A percentile compares a stretch with the other conserved stretches of the same genome.
Conservation (phyloP, 768 basidiomycete genomes). For the Rhodotorula taiwanensis region DNA sequence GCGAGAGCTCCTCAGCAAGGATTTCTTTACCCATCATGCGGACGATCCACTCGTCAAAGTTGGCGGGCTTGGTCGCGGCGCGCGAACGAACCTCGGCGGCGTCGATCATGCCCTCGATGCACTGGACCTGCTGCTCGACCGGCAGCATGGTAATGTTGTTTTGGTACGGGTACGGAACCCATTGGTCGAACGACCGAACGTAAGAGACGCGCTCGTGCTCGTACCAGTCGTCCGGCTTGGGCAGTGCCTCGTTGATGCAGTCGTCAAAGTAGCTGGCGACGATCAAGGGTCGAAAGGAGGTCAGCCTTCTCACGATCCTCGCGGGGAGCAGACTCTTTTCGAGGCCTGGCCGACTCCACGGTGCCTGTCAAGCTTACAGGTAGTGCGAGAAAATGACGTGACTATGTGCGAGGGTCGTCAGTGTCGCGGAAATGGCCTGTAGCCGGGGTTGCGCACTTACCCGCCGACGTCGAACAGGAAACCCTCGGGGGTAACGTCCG, state of each 20-base stretch:
- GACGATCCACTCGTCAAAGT: constrained; percentile 48
- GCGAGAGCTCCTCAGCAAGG: neutral
- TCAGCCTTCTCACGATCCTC: too few relatives aligned
- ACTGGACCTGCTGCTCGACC: constrained; percentile 44
- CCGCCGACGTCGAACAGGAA: constrained; percentile 47
- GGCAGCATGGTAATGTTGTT: constrained; percentile 48
- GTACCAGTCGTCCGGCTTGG: constrained; percentile 46
- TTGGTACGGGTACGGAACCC: constrained; percentile 47
- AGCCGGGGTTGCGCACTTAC: too few relatives aligned
- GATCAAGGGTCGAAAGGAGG: too few relatives aligned
- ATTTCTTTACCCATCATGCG: constrained; percentile 42
- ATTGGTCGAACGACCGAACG: constrained; percentile 43
- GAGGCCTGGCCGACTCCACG: neutral
- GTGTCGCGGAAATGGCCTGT: constrained; percentile 40
- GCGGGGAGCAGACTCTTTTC: too few relatives aligned
- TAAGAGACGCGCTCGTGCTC: constrained; percentile 47
- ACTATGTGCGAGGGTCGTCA: constrained; percentile 31
- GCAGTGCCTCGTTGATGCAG: constrained; percentile 44
- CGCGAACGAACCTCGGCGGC: constrained; percentile 43
- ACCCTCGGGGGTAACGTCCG: constrained; percentile 45
- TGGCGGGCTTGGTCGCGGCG: constrained; percentile 43
- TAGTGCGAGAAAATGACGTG: constrained; percentile 50
- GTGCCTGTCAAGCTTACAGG: constrained; percentile 24
- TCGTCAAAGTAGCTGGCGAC: constrained; percentile 45
- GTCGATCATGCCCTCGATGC: constrained; percentile 46